These are phyloP conservation scores for Phytopythium aichiense DNA, from an alignment of 352 stramenopile genomes.

Conservation along the genomic window DNA sequence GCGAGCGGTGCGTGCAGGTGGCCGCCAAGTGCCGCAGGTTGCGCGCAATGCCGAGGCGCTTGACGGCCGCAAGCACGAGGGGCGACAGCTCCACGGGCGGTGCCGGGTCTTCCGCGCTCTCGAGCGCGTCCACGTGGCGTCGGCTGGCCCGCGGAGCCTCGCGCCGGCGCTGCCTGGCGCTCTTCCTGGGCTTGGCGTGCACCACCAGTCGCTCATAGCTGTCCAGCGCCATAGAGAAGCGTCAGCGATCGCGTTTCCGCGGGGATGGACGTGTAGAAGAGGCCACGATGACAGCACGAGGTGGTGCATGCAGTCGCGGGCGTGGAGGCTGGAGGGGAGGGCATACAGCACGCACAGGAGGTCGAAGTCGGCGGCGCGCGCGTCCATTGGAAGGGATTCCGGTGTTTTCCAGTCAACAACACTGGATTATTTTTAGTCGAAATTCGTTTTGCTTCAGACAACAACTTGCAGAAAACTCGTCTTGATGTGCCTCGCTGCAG, in stretches of 20 bases:
- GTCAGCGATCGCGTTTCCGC: too few species aligned
- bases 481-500: too few species aligned
- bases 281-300: too few species aligned
- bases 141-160: not conserved
- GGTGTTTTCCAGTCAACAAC: too few species aligned
- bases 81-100: not conserved
- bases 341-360: conserved; percentile 14
- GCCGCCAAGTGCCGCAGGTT: not conserved
- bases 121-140: not conserved
- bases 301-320: too few species aligned
- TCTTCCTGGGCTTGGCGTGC: conserved; percentile 3
- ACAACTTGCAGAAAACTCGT: too few species aligned
- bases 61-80: not conserved
- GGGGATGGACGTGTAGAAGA: too few species aligned
- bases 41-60: not conserved
- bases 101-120: not conserved
- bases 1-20: not conserved
- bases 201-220: conserved; percentile 37
- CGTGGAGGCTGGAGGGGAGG: too few species aligned
- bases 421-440: too few species aligned
- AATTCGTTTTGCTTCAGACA: too few species aligned
- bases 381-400: not conserved
- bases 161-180: too few species aligned
- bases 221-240: not conserved
- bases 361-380: conserved; percentile 22